Conservation (phyloP, 305 asterid genomes). For the Fraxinus platypoda region DNA sequence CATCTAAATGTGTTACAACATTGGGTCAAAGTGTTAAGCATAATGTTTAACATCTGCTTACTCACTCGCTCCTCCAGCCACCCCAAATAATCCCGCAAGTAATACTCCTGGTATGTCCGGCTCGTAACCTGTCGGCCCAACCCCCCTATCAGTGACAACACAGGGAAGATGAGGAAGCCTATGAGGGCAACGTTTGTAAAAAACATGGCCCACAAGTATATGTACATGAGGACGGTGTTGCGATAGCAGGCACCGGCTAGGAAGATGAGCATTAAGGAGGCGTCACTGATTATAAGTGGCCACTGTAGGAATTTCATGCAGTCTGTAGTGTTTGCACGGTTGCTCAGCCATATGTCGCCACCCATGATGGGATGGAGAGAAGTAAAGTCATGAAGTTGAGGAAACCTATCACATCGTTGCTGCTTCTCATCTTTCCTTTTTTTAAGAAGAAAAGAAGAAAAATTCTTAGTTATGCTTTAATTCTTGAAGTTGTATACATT, state of each 20-base stretch:
- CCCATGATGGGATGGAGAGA: conserved; percentile 60
- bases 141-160: too few species aligned
- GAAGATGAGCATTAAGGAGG: conserved; percentile 61
- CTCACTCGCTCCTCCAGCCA: conserved; percentile 65
- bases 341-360: conserved; percentile 76
- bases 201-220: conserved; percentile 69
- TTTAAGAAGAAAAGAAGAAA: too few species aligned
- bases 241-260: conserved; percentile 70
- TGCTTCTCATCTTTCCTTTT: conserved; percentile 33
- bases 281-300: conserved; percentile 64
- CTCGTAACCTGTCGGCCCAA: too few species aligned
- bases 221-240: conserved; percentile 62
- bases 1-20: too few species aligned
- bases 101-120: conserved; percentile 55
- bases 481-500: too few species aligned
- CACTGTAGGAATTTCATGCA: conserved; percentile 69
- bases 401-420: conserved; percentile 57
- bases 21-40: too few species aligned
- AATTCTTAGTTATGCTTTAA: neutral
- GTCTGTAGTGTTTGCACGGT: conserved; percentile 70
- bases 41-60: neutral
- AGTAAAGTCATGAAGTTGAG: conserved; percentile 52
- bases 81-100: too few species aligned
- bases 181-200: too few species aligned
- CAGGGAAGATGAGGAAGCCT: too few species aligned